Conservation (phyloP, 2,329 filamentous ascomycete genomes). For the Incumbomyces delicatus region DNA sequence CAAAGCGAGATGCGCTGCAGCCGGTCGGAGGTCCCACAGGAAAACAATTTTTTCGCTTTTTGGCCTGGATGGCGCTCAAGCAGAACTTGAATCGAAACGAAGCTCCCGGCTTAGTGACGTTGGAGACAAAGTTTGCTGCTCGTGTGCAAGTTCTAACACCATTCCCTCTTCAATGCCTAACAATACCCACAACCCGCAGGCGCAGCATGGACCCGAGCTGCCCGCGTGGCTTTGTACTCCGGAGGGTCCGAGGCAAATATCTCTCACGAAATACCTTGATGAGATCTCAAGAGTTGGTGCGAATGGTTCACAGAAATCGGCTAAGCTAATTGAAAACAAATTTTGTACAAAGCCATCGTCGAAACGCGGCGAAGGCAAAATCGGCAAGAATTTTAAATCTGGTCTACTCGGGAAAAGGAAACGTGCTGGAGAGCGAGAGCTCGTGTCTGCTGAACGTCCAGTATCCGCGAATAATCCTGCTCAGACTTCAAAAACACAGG, state of each 20-base stretch:
- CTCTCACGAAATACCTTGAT: neutral
- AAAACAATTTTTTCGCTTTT: slow-evolving; percentile 1
- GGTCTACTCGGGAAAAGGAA: too few relatives aligned
- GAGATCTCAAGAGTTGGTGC: slow-evolving; percentile 2
- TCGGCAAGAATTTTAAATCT: too few relatives aligned
- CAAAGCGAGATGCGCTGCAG: neutral
- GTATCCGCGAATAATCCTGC: too few relatives aligned
- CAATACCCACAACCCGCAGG: neutral
- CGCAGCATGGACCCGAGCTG: neutral
- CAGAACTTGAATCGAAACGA: neutral
- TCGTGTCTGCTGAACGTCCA: too few relatives aligned
- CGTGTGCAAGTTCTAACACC: neutral
- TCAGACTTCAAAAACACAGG: too few relatives aligned
- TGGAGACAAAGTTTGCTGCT: neutral
- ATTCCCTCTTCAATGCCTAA: neutral
- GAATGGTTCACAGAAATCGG: neutral
- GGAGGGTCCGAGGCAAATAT: neutral
- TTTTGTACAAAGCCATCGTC: too few relatives aligned
- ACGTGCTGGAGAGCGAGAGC: too few relatives aligned
- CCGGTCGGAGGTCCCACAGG: neutral
- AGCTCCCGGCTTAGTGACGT: neutral
- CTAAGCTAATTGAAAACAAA: neutral
- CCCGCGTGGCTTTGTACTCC: too few relatives aligned
- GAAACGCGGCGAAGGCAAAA: too few relatives aligned
- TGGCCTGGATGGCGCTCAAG: neutral